Evolutionary conservation across 176 grass and related monocot genomes (phyloP).

Genomic region (Luzula sylvatica): DNA sequence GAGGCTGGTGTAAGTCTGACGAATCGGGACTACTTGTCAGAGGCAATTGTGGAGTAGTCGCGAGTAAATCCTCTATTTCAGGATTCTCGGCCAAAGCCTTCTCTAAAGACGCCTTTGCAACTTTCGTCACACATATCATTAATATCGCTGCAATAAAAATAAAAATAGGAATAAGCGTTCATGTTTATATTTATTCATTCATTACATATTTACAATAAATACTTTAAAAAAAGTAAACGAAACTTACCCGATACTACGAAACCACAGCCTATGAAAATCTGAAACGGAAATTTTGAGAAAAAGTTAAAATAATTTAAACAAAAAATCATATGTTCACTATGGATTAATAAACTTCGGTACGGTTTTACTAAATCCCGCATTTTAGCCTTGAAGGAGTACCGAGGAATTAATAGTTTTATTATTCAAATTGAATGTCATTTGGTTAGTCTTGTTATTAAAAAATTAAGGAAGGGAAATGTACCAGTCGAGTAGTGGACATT

Average conservation of each 20-base stretch:
- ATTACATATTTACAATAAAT: too few species aligned
- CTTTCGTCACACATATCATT: conserved; percentile 71
- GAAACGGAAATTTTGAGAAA: too few species aligned
- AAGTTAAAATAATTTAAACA: conserved; percentile 27
- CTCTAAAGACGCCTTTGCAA: conserved; percentile 69
- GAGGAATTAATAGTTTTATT: too few species aligned
- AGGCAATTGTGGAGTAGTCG: conserved; percentile 56
- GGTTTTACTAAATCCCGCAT: neutral
- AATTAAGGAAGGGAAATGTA: conserved; percentile 28
- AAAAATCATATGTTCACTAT: neutral
- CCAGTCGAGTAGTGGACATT: conserved; percentile 88
- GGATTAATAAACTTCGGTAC: neutral
- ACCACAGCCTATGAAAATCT: conserved; percentile 77
- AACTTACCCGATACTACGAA: conserved; percentile 69
- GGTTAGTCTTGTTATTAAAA: neutral
- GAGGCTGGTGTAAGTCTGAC: conserved; percentile 62
- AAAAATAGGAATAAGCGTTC: neutral
- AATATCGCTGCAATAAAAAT: conserved; percentile 44
- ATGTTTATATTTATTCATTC: too few species aligned
- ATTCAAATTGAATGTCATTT: neutral
- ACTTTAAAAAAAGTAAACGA: neutral
- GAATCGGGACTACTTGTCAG: conserved; percentile 24
- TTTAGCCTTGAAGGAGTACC: neutral
- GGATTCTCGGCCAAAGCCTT: conserved; percentile 88
- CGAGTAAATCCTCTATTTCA: conserved; percentile 27